phyloP scores from a whole-genome alignment of 139 green algal genomes.

The Micractinium conductrix region DNA sequence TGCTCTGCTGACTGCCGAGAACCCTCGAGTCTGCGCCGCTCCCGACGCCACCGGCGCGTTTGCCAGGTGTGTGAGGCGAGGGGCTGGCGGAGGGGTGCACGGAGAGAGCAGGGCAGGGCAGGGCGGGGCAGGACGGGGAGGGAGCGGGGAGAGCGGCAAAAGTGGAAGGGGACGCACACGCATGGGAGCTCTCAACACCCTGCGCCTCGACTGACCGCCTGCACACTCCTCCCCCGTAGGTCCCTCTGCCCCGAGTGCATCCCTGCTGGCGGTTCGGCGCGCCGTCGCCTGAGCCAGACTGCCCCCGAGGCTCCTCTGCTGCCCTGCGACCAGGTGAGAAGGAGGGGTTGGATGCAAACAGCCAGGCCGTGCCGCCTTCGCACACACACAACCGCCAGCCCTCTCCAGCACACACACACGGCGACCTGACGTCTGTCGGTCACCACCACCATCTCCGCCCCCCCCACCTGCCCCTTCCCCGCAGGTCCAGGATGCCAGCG shows the following conservation, averaged over 20 bases:
- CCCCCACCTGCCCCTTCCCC: not conserved
- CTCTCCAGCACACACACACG: no score
- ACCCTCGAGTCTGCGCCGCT: not conserved
- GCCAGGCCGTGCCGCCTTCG: not conserved
- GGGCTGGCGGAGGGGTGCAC: not conserved
- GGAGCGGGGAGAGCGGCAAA: not conserved
- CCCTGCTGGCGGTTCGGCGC: not conserved
- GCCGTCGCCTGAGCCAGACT: not conserved
- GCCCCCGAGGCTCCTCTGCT: not conserved
- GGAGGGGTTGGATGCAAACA: not conserved
- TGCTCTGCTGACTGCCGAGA: not conserved
- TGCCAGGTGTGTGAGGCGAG: not conserved
- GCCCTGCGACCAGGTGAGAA: constrained; percentile 2
- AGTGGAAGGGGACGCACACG: no score
- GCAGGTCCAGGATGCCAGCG: not conserved
- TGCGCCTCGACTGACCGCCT: not conserved
- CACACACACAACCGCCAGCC: not conserved
- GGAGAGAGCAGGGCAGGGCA: no score
- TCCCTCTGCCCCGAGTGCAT: not conserved
- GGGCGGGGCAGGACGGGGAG: no score
- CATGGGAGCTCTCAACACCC: not conserved
- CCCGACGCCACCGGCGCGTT: not conserved
- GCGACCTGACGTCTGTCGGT: no score
- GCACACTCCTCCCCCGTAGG: not conserved
- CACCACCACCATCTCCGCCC: no score